Conservation (phyloP, 2,329 filamentous ascomycete genomes). For the Alternaria consortialis region DNA sequence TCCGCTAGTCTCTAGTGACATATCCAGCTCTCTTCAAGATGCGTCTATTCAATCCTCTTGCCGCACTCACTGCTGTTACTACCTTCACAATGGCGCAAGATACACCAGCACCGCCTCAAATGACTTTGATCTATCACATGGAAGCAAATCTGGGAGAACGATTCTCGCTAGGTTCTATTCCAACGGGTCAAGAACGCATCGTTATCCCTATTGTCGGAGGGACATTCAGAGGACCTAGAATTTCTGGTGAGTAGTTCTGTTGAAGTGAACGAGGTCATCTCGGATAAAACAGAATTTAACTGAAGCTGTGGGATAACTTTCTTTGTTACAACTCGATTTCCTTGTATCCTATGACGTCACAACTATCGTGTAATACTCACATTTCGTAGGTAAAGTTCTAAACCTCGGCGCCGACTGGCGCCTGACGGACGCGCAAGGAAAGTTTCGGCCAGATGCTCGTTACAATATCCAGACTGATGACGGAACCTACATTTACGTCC, state of each 20-base stretch:
- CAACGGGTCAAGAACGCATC: constrained; percentile 33
- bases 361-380: constrained; percentile 9
- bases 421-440: constrained; percentile 34
- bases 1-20: not conserved
- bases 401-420: constrained; percentile 52
- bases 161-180: constrained; percentile 32
- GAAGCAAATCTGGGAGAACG: constrained; percentile 28
- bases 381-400: constrained; percentile 39
- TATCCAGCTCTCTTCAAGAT: constrained; percentile 14
- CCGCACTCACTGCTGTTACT: constrained; percentile 11
- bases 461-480: constrained; percentile 51
- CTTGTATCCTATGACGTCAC: constrained; percentile 13
- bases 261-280: too few relatives aligned
- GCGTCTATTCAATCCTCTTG: constrained; percentile 17
- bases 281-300: not conserved
- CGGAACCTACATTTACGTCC: constrained; percentile 46
- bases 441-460: constrained; percentile 47
- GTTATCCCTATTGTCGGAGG: constrained; percentile 45
- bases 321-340: not conserved
- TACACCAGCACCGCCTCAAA: constrained; percentile 24
- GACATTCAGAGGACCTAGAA: constrained; percentile 37
- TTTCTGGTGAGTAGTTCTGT: constrained; percentile 28
- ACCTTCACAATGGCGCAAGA: constrained; percentile 26
- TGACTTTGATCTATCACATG: constrained; percentile 39
- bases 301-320: not conserved